Conservation (phyloP, 116 monocot genomes). For the Phalaenopsis hybrid region DNA sequence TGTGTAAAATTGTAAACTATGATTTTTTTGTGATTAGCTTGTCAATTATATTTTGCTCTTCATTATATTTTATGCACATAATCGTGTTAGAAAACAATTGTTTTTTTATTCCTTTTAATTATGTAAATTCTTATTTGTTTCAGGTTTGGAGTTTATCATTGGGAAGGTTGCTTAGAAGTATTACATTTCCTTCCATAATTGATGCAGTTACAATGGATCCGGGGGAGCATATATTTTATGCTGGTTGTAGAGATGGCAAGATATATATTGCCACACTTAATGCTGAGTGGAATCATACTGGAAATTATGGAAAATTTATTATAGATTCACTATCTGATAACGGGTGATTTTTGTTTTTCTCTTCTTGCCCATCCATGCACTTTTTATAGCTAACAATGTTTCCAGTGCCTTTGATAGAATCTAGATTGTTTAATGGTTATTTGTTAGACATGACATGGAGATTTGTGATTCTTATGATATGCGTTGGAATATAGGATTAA, state of each 20-base stretch:
- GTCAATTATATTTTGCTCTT: background rate
- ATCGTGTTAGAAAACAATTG: no score
- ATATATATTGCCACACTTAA: conserved; percentile 78
- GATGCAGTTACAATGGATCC: conserved; percentile 74
- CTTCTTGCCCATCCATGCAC: background rate
- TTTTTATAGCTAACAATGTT: background rate
- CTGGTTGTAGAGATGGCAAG: conserved; percentile 79
- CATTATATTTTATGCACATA: no score
- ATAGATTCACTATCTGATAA: conserved; percentile 50
- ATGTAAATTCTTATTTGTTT: conserved; percentile 6
- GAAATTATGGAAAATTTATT: conserved; percentile 41
- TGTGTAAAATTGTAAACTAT: background rate
- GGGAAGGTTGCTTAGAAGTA: conserved; percentile 56
- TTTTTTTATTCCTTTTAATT: no score
- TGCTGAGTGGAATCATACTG: conserved; percentile 37
- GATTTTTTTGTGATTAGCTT: background rate
- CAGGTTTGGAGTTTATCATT: conserved; percentile 85
- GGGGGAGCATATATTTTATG: conserved; percentile 69
- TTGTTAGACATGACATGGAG: background rate
- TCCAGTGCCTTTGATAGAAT: background rate
- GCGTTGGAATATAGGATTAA: background rate
- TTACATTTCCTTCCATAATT: conserved; percentile 57
- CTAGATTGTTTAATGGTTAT: background rate
- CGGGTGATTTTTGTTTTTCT: conserved; percentile 30
- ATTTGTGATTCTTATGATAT: background rate